Base-by-base conservation (phyloP, 2,329 filamentous ascomycete species). In the Cadophora luteo-olivacea region DNA sequence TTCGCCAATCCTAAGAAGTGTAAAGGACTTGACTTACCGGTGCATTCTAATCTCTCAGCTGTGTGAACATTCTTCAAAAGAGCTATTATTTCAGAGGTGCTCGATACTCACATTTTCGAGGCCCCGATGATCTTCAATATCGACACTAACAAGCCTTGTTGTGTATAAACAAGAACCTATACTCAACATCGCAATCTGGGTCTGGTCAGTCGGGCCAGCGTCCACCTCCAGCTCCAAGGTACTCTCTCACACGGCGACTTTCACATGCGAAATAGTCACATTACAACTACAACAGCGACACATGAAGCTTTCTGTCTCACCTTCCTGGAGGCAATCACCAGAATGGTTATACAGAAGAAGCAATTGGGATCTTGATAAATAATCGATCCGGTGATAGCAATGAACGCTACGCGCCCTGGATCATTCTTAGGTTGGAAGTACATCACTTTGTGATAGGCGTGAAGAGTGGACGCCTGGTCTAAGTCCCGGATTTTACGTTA, bases 211-310 rank as follows among this genome's bases (percentile, higher is more conserved):
- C 29, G 29, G 29, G 33, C 12, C 33, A 58, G 33, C 22, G 7
- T n/a, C 24, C 16, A 60, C 29, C n/a, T 60, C 36, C n/a, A 22
- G 33, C 24, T 38, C 4, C 32, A 9, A 16, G 29, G 14, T 0
- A 33, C 54, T 36, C 9, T 7, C 25, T 22, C 33, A 41, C 9
- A 36, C n/a, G n/a, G 32, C 36, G n/a, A 29, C 25, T 29, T 29
- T 36, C 60, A 62, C 41, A 62, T 62, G 60, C 25, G 60, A 60
- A 48, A 61, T 8, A 2, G 22, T 55, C 51, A 19, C 58, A 16
- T 14, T n/a, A 45, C 24, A 61, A 16, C 16, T 38, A 5, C 55
- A 22, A 58, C 19, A 48, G 8, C 19, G 7, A 14, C 36, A 5
- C 58, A n/a, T 48, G 41, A 62, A 51, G 60, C 41, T 32, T 22